Evolutionary conservation across 495 filamentous ascomycete species (phyloP).

Genomic region (Aspergillus ostianus): DNA sequence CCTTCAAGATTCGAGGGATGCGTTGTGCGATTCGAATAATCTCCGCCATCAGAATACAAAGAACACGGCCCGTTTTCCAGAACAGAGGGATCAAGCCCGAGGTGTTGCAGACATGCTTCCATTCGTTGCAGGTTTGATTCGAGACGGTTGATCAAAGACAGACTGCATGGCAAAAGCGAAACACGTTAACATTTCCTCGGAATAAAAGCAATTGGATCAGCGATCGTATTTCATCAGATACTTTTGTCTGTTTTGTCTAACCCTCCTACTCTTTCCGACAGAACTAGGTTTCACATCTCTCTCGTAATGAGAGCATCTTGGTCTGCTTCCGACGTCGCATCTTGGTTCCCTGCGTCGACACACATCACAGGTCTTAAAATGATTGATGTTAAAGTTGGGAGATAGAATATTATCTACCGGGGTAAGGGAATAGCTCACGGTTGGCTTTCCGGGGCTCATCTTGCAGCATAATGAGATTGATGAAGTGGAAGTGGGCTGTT

Average conservation of each 20-base stretch:
- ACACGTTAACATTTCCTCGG: background rate
- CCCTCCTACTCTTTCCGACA: conserved; percentile 2
- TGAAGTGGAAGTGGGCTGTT: background rate
- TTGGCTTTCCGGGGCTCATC: background rate
- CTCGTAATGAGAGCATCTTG: conserved; percentile 6
- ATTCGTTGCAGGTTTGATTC: conserved; percentile 13
- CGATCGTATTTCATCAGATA: background rate
- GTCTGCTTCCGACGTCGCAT: conserved; percentile 2
- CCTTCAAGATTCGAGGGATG: background rate
- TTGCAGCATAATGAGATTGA: background rate
- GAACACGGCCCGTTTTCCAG: background rate
- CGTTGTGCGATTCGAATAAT: background rate
- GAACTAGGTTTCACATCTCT: background rate
- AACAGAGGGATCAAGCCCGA: background rate
- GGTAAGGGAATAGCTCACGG: background rate
- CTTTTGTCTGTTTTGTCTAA: conserved; percentile 3
- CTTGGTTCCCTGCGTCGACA: conserved; percentile 9
- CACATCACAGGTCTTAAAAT: conserved; percentile 1
- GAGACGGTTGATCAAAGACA: conserved; percentile 14
- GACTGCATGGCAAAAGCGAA: background rate
- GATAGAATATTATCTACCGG: background rate
- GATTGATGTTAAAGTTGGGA: background rate
- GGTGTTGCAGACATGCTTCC: conserved; percentile 9
- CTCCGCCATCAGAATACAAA: background rate
- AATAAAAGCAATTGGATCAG: background rate